phyloP scores from a whole-genome alignment of 192 early-diverging fungal genomes.

The Podila verticillata region DNA sequence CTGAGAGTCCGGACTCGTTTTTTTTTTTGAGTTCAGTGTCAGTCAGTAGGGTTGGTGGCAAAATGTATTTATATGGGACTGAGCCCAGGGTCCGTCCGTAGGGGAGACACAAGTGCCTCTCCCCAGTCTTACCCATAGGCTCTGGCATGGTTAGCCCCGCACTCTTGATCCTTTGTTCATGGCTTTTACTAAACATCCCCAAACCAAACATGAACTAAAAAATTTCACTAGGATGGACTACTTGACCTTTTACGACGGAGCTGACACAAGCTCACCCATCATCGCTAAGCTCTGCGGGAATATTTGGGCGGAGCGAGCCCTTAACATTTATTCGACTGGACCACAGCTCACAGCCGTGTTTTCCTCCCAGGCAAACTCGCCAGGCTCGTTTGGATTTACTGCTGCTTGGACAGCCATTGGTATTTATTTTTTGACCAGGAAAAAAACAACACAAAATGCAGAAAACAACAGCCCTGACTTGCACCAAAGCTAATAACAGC shows the following conservation, averaged over 20 bases:
- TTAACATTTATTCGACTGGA: conserved; percentile 37
- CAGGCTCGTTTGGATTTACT: conserved; percentile 31
- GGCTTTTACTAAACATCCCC: neutral
- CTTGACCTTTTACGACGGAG: conserved; percentile 44
- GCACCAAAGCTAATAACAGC: neutral
- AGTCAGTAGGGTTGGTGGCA: too few relatives aligned
- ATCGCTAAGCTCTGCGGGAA: conserved; percentile 42
- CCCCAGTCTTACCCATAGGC: too few relatives aligned
- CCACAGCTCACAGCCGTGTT: conserved; percentile 35
- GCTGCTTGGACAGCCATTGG: conserved; percentile 26
- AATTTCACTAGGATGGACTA: conserved; percentile 31
- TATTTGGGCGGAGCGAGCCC: neutral
- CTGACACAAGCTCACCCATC: conserved; percentile 26
- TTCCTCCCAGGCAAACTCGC: conserved; percentile 10
- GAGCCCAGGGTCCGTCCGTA: too few relatives aligned
- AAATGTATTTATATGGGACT: too few relatives aligned
- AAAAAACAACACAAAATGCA: neutral
- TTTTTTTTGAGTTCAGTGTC: neutral
- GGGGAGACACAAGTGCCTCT: too few relatives aligned
- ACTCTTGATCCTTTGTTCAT: neutral
- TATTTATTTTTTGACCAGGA: conserved; percentile 3
- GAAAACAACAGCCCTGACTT: neutral
- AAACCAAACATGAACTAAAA: conserved; percentile 3
- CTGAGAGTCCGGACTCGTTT: neutral
- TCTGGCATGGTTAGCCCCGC: neutral